Evolutionary conservation across 805 yeast species (phyloP).

Genomic region (Lipomyces mesembrius): DNA sequence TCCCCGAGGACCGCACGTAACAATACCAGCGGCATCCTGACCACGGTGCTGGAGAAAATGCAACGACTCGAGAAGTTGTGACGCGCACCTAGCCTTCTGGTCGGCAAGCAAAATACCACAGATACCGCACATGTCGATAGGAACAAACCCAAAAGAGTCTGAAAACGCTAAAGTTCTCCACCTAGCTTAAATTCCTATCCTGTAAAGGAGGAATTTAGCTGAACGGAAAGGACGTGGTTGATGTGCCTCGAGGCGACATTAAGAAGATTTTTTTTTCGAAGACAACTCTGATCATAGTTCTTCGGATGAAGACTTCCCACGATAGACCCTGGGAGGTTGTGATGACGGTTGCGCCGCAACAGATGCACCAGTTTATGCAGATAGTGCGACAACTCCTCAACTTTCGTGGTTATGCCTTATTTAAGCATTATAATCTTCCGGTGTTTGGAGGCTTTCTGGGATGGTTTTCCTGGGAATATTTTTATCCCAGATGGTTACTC

Average conservation of each 20-base stretch:
- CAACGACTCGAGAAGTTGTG: constrained; percentile 90
- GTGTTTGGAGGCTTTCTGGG: no score
- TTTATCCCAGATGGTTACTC: no score
- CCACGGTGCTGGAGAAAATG: constrained; percentile 95
- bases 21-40: constrained; percentile 99
- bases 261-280: background rate
- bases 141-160: background rate
- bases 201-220: constrained; percentile 1
- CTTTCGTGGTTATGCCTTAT: background rate
- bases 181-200: background rate
- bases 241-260: constrained; percentile 4
- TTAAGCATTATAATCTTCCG: no score
- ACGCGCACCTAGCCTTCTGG: constrained; percentile 72
- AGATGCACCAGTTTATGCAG: background rate
- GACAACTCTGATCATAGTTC: background rate
- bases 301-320: background rate
- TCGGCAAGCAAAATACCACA: constrained; percentile 85
- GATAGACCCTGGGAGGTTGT: background rate
- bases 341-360: background rate
- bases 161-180: background rate
- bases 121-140: constrained; percentile 82
- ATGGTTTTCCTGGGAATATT: no score
- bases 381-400: background rate
- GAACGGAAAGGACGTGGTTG: background rate
- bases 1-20: constrained; percentile 92